These are phyloP conservation scores for Trichosporon inkin DNA, from an alignment of 1,284 basidiomycete species.

Conservation along the genomic window DNA sequence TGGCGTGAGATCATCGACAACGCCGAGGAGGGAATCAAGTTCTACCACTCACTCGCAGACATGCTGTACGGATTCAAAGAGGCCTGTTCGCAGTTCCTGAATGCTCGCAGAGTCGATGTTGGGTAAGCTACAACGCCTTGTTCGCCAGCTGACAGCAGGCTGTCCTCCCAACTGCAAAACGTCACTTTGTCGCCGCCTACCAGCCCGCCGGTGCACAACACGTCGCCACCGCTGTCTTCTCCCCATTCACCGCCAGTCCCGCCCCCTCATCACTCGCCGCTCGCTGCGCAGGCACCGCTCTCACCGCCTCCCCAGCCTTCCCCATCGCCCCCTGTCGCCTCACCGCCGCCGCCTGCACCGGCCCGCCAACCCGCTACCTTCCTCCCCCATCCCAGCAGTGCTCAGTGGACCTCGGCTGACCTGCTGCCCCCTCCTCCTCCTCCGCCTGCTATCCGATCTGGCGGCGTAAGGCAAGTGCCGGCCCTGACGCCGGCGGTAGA, in stretches of 20 bases:
- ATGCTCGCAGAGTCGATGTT: slow-evolving; percentile 60
- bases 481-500: slow-evolving; percentile 25
- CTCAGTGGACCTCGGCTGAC: slow-evolving; percentile 44
- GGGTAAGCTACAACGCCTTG: slow-evolving; percentile 31
- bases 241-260: slow-evolving; percentile 15
- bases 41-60: slow-evolving; percentile 73
- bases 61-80: slow-evolving; percentile 71
- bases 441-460: slow-evolving; percentile 42
- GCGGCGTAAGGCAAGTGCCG: slow-evolving; percentile 34
- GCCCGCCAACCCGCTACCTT: slow-evolving; percentile 21
- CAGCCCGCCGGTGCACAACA: slow-evolving; percentile 12
- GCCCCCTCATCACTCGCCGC: slow-evolving; percentile 10
- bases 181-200: slow-evolving; percentile 15
- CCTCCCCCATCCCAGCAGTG: slow-evolving; percentile 39
- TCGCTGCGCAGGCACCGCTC: slow-evolving; percentile 8
- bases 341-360: slow-evolving; percentile 8
- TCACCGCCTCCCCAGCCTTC: slow-evolving; percentile 21
- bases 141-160: neutral
- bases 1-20: slow-evolving; percentile 82
- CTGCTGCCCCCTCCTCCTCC: slow-evolving; percentile 50
- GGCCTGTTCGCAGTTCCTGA: slow-evolving; percentile 67
- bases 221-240: slow-evolving; percentile 13
- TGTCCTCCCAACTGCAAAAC: slow-evolving; percentile 28
- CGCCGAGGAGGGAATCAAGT: slow-evolving; percentile 85
- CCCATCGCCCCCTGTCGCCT: slow-evolving; percentile 16